Evolutionary conservation across 2,329 filamentous ascomycete genomes (phyloP).

Genomic region (Aspergillus caelatus): DNA sequence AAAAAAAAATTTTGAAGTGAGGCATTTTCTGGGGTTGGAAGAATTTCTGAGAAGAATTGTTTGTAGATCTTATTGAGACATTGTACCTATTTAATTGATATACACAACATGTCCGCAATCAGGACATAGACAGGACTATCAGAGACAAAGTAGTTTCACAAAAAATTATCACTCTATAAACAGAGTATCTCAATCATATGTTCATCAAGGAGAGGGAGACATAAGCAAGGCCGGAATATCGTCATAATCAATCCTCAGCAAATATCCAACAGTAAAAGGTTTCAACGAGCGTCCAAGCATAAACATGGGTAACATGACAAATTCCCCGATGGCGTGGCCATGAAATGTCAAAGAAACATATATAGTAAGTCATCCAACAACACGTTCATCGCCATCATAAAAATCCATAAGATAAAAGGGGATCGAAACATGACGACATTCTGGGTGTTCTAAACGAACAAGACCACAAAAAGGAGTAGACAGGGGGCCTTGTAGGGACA

Average conservation of each 20-base stretch:
- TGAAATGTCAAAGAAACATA: constrained; percentile 10
- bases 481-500: constrained; percentile 2
- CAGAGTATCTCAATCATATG: constrained; percentile 22
- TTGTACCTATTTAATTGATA: not conserved
- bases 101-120: constrained; percentile 3
- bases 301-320: constrained; percentile 9
- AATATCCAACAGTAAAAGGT: constrained; percentile 7
- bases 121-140: constrained; percentile 8
- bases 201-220: constrained; percentile 21
- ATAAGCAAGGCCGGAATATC: constrained; percentile 15
- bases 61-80: not conserved
- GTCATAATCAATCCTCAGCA: constrained; percentile 11
- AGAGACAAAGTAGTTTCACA: constrained; percentile 13
- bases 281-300: constrained; percentile 16
- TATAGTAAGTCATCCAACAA: constrained; percentile 1
- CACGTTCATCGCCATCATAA: constrained; percentile 15
- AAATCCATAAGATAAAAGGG: constrained; percentile 17
- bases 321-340: constrained; percentile 3
- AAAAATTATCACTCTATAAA: constrained; percentile 19
- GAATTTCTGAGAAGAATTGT: not conserved
- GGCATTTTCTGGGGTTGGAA: not conserved
- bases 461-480: not conserved
- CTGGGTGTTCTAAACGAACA: constrained; percentile 14
- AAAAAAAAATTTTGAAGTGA: not conserved
- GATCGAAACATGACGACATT: constrained; percentile 22